These are phyloP conservation scores for Fomes fomentarius DNA, from an alignment of 1,284 basidiomycete genomes.

Conservation along the genomic window DNA sequence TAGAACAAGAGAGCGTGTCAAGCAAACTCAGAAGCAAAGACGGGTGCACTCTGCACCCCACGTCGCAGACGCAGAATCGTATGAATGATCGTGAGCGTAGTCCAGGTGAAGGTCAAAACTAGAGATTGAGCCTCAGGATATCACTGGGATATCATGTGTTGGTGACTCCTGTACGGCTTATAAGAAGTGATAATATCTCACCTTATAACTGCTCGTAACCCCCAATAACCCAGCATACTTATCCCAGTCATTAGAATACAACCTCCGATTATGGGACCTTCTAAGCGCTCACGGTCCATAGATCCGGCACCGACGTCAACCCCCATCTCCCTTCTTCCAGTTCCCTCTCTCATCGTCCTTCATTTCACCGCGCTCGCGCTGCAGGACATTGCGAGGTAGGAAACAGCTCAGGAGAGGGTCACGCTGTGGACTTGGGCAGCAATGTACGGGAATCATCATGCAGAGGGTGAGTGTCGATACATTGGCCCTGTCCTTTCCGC, in stretches of 20 bases:
- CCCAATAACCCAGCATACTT: background rate
- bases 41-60: background rate
- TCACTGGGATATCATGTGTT: too few relatives aligned
- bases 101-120: background rate
- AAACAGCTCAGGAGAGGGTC: background rate
- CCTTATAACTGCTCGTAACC: too few relatives aligned
- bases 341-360: background rate
- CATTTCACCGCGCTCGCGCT: background rate
- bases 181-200: too few relatives aligned
- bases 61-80: background rate
- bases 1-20: background rate
- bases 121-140: too few relatives aligned
- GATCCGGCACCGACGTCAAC: background rate
- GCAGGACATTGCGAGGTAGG: constrained; percentile 6
- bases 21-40: background rate
- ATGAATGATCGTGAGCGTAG: background rate
- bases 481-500: background rate
- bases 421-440: background rate
- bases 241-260: background rate
- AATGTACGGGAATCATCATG: constrained; percentile 25
- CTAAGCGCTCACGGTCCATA: background rate
- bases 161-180: too few relatives aligned
- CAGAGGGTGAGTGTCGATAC: constrained; percentile 17
- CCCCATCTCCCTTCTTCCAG: background rate
- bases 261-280: background rate